These are phyloP conservation scores for Pulveroboletus sp. DNA, from an alignment of 768 basidiomycete genomes.

Conservation along the genomic window DNA sequence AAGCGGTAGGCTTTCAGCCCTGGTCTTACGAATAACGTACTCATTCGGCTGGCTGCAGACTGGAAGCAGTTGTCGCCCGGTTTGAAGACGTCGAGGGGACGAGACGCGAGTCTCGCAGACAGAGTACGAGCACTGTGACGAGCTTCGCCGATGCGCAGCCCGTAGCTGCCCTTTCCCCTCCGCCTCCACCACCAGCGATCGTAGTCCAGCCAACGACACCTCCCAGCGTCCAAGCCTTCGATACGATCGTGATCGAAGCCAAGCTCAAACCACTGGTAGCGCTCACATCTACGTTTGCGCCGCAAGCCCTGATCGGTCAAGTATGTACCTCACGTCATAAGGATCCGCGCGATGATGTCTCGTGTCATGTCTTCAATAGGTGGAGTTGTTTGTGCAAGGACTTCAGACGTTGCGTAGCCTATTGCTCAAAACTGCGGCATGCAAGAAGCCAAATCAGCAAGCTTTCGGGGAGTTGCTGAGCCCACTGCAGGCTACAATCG, in stretches of 20 bases:
- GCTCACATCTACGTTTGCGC: slow-evolving; percentile 67
- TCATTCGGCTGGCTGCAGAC: slow-evolving; percentile 40
- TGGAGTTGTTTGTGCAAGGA: slow-evolving; percentile 60
- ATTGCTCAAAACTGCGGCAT: slow-evolving; percentile 61
- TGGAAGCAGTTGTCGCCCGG: slow-evolving; percentile 90
- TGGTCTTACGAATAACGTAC: slow-evolving; percentile 2
- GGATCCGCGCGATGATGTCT: slow-evolving; percentile 1
- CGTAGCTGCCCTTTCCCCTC: slow-evolving; percentile 28
- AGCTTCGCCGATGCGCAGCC: slow-evolving; percentile 24
- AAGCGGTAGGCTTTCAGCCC: slow-evolving; percentile 55
- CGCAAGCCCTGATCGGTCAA: slow-evolving; percentile 68
- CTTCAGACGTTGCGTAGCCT: slow-evolving; percentile 66
- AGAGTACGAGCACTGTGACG: slow-evolving; percentile 30
- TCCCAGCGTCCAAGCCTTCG: slow-evolving; percentile 65
- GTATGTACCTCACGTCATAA: slow-evolving; percentile 41
- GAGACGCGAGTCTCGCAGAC: slow-evolving; percentile 24
- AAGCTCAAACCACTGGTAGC: slow-evolving; percentile 72
- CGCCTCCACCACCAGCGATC: slow-evolving; percentile 36
- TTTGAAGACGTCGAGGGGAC: slow-evolving; percentile 86
- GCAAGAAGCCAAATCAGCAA: slow-evolving; percentile 74
- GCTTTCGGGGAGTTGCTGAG: slow-evolving; percentile 53
- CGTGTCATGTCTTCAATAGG: slow-evolving; percentile 41
- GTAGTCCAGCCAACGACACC: slow-evolving; percentile 43
- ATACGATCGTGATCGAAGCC: slow-evolving; percentile 67
- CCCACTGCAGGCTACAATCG: slow-evolving; percentile 69